phyloP scores from a whole-genome alignment of 495 filamentous ascomycete genomes.

The Hypomontagnella submonticulosa region DNA sequence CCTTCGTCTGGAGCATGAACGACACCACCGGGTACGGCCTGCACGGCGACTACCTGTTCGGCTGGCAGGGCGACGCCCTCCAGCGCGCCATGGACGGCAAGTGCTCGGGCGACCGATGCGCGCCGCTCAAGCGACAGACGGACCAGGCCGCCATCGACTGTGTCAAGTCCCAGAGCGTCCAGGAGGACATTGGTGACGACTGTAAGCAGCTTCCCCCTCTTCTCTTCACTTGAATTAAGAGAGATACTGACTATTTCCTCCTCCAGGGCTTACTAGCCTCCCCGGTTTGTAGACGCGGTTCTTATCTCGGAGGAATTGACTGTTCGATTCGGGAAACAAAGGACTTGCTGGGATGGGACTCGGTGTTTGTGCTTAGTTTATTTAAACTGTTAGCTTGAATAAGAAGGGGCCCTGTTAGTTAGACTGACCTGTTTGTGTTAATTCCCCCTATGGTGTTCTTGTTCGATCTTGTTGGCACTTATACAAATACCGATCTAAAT shows the following conservation, averaged over 20 bases:
- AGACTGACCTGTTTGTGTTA: conserved; percentile 23
- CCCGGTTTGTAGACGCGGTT: conserved; percentile 36
- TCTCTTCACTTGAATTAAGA: neutral
- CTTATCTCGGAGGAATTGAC: neutral
- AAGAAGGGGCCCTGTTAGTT: neutral
- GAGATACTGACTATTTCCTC: conserved; percentile 19
- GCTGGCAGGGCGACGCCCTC: conserved; percentile 61
- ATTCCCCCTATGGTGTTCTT: conserved; percentile 3
- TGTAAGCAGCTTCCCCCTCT: conserved; percentile 32
- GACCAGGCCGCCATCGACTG: conserved; percentile 51
- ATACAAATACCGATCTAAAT: conserved; percentile 12
- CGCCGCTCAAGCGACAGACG: conserved; percentile 51
- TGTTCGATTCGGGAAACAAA: neutral
- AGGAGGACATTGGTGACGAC: conserved; percentile 47
- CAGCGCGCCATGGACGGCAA: conserved; percentile 61
- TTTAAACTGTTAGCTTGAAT: neutral
- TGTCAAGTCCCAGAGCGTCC: conserved; percentile 50
- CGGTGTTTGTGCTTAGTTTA: conserved; percentile 13
- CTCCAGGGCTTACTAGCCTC: conserved; percentile 37
- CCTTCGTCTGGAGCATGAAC: conserved; percentile 61
- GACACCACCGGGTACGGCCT: conserved; percentile 60
- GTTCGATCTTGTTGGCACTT: conserved; percentile 7
- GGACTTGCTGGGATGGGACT: neutral
- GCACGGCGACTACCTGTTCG: conserved; percentile 65
- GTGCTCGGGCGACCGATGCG: conserved; percentile 56